Base-by-base conservation (phyloP, 1,284 basidiomycete genomes). In the Cryptococcus sp. region DNA sequence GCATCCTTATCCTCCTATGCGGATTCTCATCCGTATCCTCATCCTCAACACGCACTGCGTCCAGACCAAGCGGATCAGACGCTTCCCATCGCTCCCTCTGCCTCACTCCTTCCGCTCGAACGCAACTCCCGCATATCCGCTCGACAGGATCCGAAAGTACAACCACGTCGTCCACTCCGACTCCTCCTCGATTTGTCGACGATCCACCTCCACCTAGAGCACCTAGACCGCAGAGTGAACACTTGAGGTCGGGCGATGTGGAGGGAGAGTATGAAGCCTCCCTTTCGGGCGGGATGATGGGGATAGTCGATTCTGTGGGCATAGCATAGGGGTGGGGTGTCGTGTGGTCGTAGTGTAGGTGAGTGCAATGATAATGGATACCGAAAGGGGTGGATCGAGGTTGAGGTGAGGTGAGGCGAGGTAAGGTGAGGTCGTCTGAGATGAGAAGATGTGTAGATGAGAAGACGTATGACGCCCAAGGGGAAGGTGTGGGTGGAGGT, bases 301-400 rank as follows among this genome's bases (percentile, higher is more conserved):
- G 49, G 23, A 52, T 47, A 26, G 60, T 45, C n/a, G 66, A 65
- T 56, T 69, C 67, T 12, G 67, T 57, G 16, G 69, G 67, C 67
- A 71, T 69, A n/a, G n/a, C n/a, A n/a, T n/a, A n/a, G n/a, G n/a
- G 24, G 24, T 54, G 28, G 28, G 28, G 28, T 31, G 14, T 31
- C 7, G 28, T 31, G n/a, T 14, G 28, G 14, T 14, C 28, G 28
- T 31, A 31, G 28, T 31, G 28, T 31, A 31, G 28, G 14, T 31
- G 28, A n/a, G n/a, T n/a, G n/a, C n/a, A n/a, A n/a, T n/a, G n/a
- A n/a, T n/a, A n/a, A n/a, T n/a, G n/a, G n/a, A n/a, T n/a, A n/a
- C n/a, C n/a, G n/a, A n/a, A n/a, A n/a, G n/a, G n/a, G n/a, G n/a
- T n/a, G n/a, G n/a, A n/a, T n/a, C n/a, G n/a, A n/a, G n/a, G n/a